Evolutionary conservation across 257 asterid genomes (phyloP).

Genomic region (Nyctanthes arbortristis): DNA sequence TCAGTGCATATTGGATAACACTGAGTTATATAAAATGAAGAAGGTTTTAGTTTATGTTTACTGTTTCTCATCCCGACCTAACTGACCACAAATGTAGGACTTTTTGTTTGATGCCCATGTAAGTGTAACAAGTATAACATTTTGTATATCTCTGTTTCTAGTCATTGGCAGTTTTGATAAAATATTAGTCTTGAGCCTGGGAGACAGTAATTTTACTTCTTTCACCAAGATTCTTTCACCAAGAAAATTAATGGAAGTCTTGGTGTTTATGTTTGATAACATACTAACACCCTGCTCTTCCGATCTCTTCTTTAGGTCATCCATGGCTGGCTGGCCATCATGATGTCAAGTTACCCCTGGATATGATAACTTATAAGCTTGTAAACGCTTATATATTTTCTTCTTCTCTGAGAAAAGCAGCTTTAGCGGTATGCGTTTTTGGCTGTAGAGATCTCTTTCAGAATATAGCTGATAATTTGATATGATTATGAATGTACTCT

Average conservation of each 20-base stretch:
- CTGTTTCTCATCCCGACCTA: too few relatives aligned
- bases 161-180: background rate
- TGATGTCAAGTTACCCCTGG: slow-evolving; percentile 84
- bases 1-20: too few relatives aligned
- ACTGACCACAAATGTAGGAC: too few relatives aligned
- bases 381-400: slow-evolving; percentile 82
- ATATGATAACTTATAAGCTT: slow-evolving; percentile 75
- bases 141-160: background rate
- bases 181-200: background rate
- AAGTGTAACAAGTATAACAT: too few relatives aligned
- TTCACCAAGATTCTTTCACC: background rate
- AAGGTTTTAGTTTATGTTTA: background rate
- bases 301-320: slow-evolving; percentile 55
- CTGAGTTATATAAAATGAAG: too few relatives aligned
- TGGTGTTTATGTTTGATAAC: background rate
- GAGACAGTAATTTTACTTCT: too few relatives aligned
- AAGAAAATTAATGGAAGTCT: background rate
- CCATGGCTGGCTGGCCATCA: slow-evolving; percentile 91
- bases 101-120: too few relatives aligned
- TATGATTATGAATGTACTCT: background rate
- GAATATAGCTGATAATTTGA: background rate
- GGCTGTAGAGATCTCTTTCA: slow-evolving; percentile 3
- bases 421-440: slow-evolving; percentile 65
- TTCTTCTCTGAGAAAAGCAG: slow-evolving; percentile 86
- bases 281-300: background rate